These are phyloP conservation scores for Eimeria nieschulzi DNA, from an alignment of 169 alveolate genomes.

Conservation along the genomic window DNA sequence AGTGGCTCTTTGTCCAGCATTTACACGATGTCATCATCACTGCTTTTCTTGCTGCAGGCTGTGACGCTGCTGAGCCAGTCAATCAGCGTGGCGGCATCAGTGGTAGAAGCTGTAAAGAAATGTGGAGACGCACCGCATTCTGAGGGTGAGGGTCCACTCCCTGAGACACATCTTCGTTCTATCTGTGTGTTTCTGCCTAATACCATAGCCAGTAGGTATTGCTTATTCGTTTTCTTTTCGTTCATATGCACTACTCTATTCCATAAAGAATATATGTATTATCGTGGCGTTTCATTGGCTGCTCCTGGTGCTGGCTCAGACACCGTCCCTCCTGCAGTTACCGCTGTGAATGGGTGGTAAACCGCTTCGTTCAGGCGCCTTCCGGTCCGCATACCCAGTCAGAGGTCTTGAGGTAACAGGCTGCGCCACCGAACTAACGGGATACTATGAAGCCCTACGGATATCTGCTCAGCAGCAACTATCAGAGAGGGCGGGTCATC, in stretches of 20 bases:
- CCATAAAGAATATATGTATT: too few relatives aligned
- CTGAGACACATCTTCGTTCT: background rate
- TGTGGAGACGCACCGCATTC: conserved; percentile 54
- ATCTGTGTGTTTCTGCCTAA: too few relatives aligned
- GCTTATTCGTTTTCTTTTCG: too few relatives aligned
- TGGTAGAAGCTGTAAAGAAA: conserved; percentile 63
- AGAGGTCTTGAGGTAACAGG: conserved; percentile 9
- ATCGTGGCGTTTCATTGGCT: background rate
- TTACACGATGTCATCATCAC: background rate
- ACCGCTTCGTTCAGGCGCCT: conserved; percentile 70
- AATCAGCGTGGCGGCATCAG: conserved; percentile 61
- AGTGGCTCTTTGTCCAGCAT: background rate
- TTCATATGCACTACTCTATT: too few relatives aligned
- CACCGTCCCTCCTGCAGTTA: conserved; percentile 50
- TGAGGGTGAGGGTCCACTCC: conserved; percentile 17
- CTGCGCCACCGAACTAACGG: conserved; percentile 45
- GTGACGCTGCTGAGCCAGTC: conserved; percentile 66
- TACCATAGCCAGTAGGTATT: too few relatives aligned
- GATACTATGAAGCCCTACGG: conserved; percentile 59
- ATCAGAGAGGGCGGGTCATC: conserved; percentile 28
- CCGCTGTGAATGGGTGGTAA: conserved; percentile 70
- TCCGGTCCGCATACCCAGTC: conserved; percentile 38
- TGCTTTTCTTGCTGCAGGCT: conserved; percentile 45
- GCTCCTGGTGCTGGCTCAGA: conserved; percentile 71
- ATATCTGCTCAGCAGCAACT: conserved; percentile 65